phyloP scores from a whole-genome alignment of 2,329 filamentous ascomycete species.

The Oidium heveae region DNA sequence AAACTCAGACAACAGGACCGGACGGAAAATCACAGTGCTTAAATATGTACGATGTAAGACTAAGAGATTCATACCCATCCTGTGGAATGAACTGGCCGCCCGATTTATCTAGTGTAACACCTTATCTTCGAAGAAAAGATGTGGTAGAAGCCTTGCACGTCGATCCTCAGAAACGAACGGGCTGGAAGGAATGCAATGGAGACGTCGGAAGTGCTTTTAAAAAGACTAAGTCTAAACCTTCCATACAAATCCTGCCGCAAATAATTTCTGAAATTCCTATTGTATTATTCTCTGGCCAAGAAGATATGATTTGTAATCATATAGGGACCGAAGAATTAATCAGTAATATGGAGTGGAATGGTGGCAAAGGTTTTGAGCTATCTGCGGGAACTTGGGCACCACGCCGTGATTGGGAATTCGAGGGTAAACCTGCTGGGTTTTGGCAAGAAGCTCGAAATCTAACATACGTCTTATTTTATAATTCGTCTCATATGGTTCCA shows the following conservation, averaged over 20 bases:
- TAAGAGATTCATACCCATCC: conserved; percentile 53
- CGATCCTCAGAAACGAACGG: conserved; percentile 53
- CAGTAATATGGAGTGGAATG: conserved; percentile 75
- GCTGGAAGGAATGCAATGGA: conserved; percentile 79
- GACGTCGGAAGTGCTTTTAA: conserved; percentile 49
- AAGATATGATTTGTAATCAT: conserved; percentile 94
- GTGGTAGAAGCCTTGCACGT: conserved; percentile 64
- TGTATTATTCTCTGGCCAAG: conserved; percentile 73
- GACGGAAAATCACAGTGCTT: conserved; percentile 34
- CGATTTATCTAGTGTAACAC: conserved; percentile 51
- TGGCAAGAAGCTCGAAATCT: conserved; percentile 90
- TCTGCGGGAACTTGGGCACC: conserved; percentile 74
- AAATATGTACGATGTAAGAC: conserved; percentile 94
- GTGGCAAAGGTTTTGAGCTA: conserved; percentile 71
- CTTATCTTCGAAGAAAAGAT: conserved; percentile 63
- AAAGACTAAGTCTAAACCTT: conserved; percentile 43
- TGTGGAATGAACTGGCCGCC: conserved; percentile 98
- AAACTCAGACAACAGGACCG: conserved; percentile 30
- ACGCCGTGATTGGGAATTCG: conserved; percentile 83
- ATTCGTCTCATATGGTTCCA: conserved; percentile 94
- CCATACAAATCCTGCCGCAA: conserved; percentile 49
- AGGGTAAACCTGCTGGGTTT: conserved; percentile 64
- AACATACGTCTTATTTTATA: conserved; percentile 87
- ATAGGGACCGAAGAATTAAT: conserved; percentile 82
- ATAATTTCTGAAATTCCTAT: conserved; percentile 55